These are phyloP conservation scores for Eucalyptus curtisii DNA, from an alignment of 345 rosid species.

Conservation along the genomic window DNA sequence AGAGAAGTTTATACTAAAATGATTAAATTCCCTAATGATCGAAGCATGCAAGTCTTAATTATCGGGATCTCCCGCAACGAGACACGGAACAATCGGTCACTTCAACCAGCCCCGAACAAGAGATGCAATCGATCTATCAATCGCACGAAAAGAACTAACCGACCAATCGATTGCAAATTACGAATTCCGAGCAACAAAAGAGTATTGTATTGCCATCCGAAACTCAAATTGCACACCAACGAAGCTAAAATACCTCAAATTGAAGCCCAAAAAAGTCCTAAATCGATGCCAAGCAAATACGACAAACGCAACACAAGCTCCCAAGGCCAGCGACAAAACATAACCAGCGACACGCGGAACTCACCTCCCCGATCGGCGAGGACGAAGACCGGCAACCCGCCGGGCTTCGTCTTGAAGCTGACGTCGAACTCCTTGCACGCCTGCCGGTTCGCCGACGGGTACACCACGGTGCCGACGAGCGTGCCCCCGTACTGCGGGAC, in stretches of 20 bases:
- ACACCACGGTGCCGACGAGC: conserved; percentile 36
- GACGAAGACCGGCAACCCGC: conserved; percentile 30
- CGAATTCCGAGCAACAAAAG: neutral
- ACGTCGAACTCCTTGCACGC: conserved; percentile 36
- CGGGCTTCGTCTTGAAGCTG: conserved; percentile 31
- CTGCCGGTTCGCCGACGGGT: conserved; percentile 38
- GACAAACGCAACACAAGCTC: neutral
- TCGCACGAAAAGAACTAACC: neutral
- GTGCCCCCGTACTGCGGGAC: conserved; percentile 53
- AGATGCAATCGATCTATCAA: neutral
- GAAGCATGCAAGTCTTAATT: neutral
- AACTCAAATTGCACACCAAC: neutral
- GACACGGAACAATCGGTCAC: neutral
- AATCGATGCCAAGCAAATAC: neutral
- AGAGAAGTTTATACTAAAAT: neutral
- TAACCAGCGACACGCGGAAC: neutral
- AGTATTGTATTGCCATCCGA: neutral
- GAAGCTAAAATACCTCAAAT: neutral
- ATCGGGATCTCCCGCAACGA: neutral
- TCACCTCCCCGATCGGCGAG: conserved; percentile 57
- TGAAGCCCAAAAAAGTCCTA: neutral
- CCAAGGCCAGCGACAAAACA: neutral
- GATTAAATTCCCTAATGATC: neutral
- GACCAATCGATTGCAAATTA: neutral
- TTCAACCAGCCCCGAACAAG: neutral